A percentile compares a stretch with the other conserved stretches of the same genome.
These are phyloP conservation scores for Inosperma sp. DNA, from an alignment of 768 basidiomycete species.

Conservation along the genomic window DNA sequence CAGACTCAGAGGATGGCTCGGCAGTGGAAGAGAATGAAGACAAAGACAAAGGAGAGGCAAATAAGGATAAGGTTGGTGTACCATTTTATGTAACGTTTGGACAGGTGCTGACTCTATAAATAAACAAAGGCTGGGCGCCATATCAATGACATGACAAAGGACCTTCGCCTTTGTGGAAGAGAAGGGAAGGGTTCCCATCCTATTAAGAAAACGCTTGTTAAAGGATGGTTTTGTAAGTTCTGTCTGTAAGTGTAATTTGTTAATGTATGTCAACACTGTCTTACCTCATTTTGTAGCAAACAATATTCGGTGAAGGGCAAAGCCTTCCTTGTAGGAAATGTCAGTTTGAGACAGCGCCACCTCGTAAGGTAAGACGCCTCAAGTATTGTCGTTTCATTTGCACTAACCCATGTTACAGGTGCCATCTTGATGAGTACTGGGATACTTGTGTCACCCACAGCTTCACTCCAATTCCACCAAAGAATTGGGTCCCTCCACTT, in stretches of 20 bases:
- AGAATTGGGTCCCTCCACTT: neutral
- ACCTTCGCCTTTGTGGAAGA: neutral
- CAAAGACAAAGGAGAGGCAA: too few species aligned
- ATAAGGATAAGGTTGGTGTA: too few species aligned
- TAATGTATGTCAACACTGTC: neutral
- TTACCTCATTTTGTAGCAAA: too few species aligned
- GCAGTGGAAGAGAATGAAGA: too few species aligned
- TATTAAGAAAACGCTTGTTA: neutral
- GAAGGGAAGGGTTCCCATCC: neutral
- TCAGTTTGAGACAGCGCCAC: neutral
- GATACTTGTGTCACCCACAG: neutral
- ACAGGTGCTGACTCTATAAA: too few species aligned
- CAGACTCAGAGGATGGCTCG: too few species aligned
- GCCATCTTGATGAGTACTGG: neutral
- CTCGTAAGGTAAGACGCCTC: neutral
- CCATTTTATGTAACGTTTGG: too few species aligned
- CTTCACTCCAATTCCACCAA: neutral
- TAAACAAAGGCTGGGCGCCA: too few species aligned
- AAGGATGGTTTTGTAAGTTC: neutral
- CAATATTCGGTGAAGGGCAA: neutral
- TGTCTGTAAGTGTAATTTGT: neutral
- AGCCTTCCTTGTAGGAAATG: neutral
- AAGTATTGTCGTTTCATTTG: neutral
- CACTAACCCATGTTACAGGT: neutral
- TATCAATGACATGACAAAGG: too few species aligned